A percentile compares a stretch with the other conserved stretches of the same genome.
phyloP scores from a whole-genome alignment of 495 filamentous ascomycete species.

The Podospora pseudoanserina region DNA sequence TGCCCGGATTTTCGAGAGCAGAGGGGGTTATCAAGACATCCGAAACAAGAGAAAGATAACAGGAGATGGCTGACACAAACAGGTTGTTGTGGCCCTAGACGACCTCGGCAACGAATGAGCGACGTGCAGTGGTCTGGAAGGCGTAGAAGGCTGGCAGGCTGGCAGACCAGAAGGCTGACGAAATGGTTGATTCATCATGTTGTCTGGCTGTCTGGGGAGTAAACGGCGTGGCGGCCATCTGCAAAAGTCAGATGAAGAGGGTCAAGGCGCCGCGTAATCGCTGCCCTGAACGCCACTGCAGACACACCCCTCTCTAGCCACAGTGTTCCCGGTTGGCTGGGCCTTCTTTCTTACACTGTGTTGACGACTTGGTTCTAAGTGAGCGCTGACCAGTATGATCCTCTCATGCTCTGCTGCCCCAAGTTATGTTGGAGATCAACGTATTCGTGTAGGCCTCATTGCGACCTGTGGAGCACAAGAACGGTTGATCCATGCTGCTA shows the following conservation, averaged over 20 bases:
- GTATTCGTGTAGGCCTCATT: not conserved
- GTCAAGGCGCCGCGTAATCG: constrained; percentile 26
- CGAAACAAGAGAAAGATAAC: not conserved
- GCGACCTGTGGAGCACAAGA: not conserved
- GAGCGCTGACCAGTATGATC: not conserved
- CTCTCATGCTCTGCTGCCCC: not conserved
- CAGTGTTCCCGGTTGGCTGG: constrained; percentile 10
- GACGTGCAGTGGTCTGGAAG: constrained; percentile 3
- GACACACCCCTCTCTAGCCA: constrained; percentile 1
- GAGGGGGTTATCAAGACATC: not conserved
- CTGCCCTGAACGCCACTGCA: constrained; percentile 7
- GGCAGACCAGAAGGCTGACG: constrained; percentile 1
- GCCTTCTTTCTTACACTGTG: constrained; percentile 7
- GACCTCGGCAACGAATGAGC: constrained; percentile 2
- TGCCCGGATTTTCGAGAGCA: not conserved
- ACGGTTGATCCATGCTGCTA: not conserved
- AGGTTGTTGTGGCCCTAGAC: not conserved
- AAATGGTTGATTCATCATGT: constrained; percentile 9
- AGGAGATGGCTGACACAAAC: not conserved
- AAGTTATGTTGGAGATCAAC: not conserved
- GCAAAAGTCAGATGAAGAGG: constrained; percentile 8
- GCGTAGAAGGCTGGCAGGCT: not conserved
- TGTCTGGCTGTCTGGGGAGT: not conserved
- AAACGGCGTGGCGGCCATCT: not conserved
- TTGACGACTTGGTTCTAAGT: constrained; percentile 6